Base-by-base conservation (phyloP, 306 rosid species). In the Lathyrus tuberosus region DNA sequence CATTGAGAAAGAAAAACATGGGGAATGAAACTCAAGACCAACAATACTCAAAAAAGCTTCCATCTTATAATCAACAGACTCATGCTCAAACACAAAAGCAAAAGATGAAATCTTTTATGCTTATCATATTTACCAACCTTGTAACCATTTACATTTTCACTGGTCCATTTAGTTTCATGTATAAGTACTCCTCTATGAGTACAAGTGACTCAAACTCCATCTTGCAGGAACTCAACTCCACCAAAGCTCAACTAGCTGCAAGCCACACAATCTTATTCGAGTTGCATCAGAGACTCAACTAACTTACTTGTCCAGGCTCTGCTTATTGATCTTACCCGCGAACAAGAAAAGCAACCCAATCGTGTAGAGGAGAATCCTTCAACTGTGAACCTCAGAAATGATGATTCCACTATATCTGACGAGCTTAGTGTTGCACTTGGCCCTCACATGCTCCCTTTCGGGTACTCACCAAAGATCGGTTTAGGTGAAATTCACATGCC, bases 281-380 rank as follows among this genome's bases (percentile, higher is more conserved):
- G 67, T 65, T 85, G 6, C 67, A 78, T 22, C 80, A 80, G 11
- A 83, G 63, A 37, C 85, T 85, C 52, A 53, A 68, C 80, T 2
- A 83, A 85, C 69, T 61, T 83, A 8, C 85, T 83, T 33, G 72
- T 80, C 61, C 79, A 83, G n/a, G 82, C 82, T 2, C 64, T 86
- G 57, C 85, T 86, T 4, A 64, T 83, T 1, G 87, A 83, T 75
- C 76, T 86, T 2, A 79, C 62, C 1, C 56, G 75, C 75, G 75
- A 74, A 71, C 80, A 82, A 26, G 80, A 82, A 24, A 70, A 76
- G 53, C 72, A 58, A 40, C 40, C 74, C 8, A 67, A 33, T 33
- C 65, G 15, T 8, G 60, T 2, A 18, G 70, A 57, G 24, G 56
- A 65, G 59, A 41, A 12, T 18, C 66, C 20, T 0, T 4, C n/a